Base-by-base conservation (phyloP, 2,329 filamentous ascomycete species). In the Mycosphaerella sp. region DNA sequence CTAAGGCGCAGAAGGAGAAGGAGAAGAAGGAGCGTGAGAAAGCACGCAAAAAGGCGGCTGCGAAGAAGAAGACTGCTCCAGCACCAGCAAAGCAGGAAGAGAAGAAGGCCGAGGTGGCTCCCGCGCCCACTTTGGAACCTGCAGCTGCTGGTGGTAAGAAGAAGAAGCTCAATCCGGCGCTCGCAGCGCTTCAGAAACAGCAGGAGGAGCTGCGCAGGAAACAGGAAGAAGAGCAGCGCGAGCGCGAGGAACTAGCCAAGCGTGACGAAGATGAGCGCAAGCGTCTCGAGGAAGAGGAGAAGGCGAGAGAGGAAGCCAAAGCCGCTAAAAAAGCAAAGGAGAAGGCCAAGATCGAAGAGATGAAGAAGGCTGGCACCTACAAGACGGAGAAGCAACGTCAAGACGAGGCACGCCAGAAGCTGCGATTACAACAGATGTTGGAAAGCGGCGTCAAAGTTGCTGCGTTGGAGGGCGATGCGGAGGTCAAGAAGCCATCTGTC, bases 1-100 rank as follows among this genome's bases (percentile, higher is more conserved):
- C 89, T 35, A 98, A 97, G 80, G 93, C 94, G 52, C 90, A 98
- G 75, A 98, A 98, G 76, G 93, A 98, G 71, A 95, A 89, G 73
- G 79, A 91, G 66, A 97, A 91, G 79, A 98, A 96, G 75, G 93
- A 98, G 75, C 84, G 89, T 55, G 93, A 98, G 76, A 98, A 98
- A 82, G 87, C 93, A 74, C 80, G 90, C 61, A 98, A 98, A 76
- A 98, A 90, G 85, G 88, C 89, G 59, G 83, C 65, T n/a, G 57
- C 86, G 25, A 89, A 90, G 75, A 95, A 95, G 78, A 95, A 93
- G 74, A 72, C 78, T 27, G 50, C 57, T 30, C 55, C 71, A 34
- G 73, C 62, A 25, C 50, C 53, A 17, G 45, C 50, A 28, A 64
- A 63, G 53, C 49, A 61, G 46, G 65, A 66, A 27, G 62, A 63